Conservation (phyloP, 331 rosid species). For the Ulmus americana region DNA sequence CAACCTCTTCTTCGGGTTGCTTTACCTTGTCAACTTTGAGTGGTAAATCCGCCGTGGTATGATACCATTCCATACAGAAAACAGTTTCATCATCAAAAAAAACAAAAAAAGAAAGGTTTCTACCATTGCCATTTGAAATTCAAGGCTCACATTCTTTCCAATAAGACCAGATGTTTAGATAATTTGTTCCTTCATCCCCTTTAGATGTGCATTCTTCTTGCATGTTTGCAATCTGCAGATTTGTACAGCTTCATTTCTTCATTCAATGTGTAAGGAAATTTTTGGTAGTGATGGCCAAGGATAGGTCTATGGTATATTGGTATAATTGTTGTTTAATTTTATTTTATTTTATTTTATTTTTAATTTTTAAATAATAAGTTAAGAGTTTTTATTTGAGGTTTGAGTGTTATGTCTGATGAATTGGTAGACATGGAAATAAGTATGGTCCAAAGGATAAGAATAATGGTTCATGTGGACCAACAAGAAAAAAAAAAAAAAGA, state of each 20-base stretch:
- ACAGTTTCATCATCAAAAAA: constrained; percentile 28
- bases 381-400: not conserved
- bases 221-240: constrained; percentile 57
- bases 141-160: constrained; percentile 59
- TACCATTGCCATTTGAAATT: constrained; percentile 32
- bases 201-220: constrained; percentile 49
- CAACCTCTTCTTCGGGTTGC: constrained; percentile 51
- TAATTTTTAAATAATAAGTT: not conserved
- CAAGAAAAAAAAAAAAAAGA: not conserved
- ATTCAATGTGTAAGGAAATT: constrained; percentile 89
- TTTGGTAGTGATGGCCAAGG: constrained; percentile 60
- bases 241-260: constrained; percentile 98
- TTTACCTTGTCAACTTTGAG: constrained; percentile 34
- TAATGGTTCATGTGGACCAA: not conserved
- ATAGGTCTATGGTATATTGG: constrained; percentile 31
- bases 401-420: constrained; percentile 12
- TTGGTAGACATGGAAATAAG: constrained; percentile 9
- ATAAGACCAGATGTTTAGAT: constrained; percentile 53
- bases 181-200: constrained; percentile 41
- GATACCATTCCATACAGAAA: constrained; percentile 32
- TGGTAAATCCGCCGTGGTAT: constrained; percentile 47
- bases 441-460: not conserved
- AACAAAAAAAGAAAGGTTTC: constrained; percentile 29
- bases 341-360: no score
- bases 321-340: constrained; percentile 27